Evolutionary conservation across 2,329 filamentous ascomycete species (phyloP).

Genomic region (Hypoxylon sp.): DNA sequence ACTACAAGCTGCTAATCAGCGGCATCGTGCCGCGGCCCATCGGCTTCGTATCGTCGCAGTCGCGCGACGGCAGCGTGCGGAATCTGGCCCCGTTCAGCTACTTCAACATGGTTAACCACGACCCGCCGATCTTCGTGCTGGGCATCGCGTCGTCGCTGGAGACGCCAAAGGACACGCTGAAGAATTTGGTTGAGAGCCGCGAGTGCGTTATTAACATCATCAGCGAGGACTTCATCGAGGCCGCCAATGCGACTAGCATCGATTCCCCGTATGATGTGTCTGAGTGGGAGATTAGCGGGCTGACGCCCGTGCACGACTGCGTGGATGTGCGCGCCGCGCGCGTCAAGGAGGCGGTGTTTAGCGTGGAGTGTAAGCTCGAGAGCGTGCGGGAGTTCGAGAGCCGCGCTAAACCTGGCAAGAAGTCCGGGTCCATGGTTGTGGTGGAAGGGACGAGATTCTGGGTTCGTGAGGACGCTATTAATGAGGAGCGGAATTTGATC

Average conservation of each 20-base stretch:
- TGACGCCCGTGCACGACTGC: constrained; percentile 77
- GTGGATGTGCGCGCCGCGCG: constrained; percentile 77
- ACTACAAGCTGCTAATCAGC: constrained; percentile 94
- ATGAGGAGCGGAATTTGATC: constrained; percentile 80
- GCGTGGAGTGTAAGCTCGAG: constrained; percentile 84
- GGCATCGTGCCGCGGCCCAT: constrained; percentile 87
- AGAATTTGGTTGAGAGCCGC: constrained; percentile 77
- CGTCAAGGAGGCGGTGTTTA: constrained; percentile 86
- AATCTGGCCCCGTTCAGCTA: constrained; percentile 93
- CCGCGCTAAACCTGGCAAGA: constrained; percentile 77
- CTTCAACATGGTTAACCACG: constrained; percentile 85
- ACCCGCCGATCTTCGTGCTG: constrained; percentile 85
- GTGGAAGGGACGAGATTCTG: constrained; percentile 91
- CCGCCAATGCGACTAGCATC: constrained; percentile 84
- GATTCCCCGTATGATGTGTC: constrained; percentile 82
- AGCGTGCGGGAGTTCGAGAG: constrained; percentile 84
- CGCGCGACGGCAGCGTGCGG: constrained; percentile 69
- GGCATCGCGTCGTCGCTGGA: constrained; percentile 63
- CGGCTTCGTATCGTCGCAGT: constrained; percentile 71
- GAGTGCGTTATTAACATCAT: constrained; percentile 93
- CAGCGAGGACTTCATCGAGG: constrained; percentile 86
- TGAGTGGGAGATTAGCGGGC: constrained; percentile 84
- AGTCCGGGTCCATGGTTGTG: constrained; percentile 80
- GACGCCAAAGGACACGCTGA: constrained; percentile 82
- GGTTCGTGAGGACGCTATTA: constrained; percentile 89